These are phyloP conservation scores for Calcarisporium arbuscula DNA, from an alignment of 2,329 filamentous ascomycete species.

Conservation along the genomic window DNA sequence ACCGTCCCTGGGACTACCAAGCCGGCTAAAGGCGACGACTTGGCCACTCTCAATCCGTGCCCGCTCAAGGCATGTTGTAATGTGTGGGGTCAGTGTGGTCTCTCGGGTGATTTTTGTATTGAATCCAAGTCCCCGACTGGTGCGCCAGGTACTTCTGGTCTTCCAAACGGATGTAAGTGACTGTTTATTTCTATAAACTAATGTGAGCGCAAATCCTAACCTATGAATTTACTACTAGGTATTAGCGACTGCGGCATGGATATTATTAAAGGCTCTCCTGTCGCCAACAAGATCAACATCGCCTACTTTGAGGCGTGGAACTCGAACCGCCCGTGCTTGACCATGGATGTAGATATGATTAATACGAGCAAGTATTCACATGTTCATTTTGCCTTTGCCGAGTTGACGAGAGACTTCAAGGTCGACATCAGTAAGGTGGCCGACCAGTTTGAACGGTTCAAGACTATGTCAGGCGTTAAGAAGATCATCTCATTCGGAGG, in stretches of 20 bases:
- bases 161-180: conserved; percentile 2
- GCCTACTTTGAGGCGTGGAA: conserved; percentile 16
- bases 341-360: conserved; percentile 9
- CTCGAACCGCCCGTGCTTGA: conserved; percentile 8
- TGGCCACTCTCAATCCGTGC: conserved; percentile 21
- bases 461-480: conserved; percentile 14
- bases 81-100: conserved; percentile 35
- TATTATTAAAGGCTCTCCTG: conserved; percentile 8
- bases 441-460: conserved; percentile 18
- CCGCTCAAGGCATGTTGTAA: conserved; percentile 23
- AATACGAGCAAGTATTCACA: conserved; percentile 15
- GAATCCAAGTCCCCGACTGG: conserved; percentile 1
- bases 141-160: conserved; percentile 4
- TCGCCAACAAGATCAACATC: conserved; percentile 7
- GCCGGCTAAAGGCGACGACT: conserved; percentile 5
- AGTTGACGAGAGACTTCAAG: conserved; percentile 15
- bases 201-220: not conserved
- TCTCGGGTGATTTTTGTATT: conserved; percentile 29
- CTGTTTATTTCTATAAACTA: not conserved
- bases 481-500: conserved; percentile 22
- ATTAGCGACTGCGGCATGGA: conserved; percentile 19
- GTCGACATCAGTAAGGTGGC: conserved; percentile 13
- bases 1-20: conserved; percentile 15
- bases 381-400: conserved; percentile 23
- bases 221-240: not conserved